Evolutionary conservation across 2,329 filamentous ascomycete genomes (phyloP).

Genomic region (Colletotrichum paranaense): DNA sequence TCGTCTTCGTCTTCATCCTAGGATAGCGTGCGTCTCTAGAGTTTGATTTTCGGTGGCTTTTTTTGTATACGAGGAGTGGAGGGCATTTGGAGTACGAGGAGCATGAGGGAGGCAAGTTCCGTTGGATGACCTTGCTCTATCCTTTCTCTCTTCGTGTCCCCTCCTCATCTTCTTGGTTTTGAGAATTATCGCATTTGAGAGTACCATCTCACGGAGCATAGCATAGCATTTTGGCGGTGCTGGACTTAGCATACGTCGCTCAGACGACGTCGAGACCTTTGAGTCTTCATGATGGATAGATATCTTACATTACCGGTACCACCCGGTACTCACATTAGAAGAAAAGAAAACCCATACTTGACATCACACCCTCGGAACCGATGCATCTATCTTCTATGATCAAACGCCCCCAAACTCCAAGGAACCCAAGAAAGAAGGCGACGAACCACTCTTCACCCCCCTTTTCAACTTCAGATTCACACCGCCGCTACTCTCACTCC

Average conservation of each 20-base stretch:
- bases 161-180: not conserved
- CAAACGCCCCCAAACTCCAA: slow-evolving; percentile 15
- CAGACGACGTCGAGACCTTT: slow-evolving; percentile 19
- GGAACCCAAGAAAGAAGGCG: not conserved
- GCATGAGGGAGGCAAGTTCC: not conserved
- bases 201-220: slow-evolving; percentile 14
- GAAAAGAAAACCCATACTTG: not conserved
- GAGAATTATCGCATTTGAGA: not conserved
- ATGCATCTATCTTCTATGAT: not conserved
- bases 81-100: not conserved
- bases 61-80: not conserved
- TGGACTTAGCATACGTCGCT: not conserved
- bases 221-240: slow-evolving; percentile 33
- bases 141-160: not conserved
- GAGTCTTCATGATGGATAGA: slow-evolving; percentile 9
- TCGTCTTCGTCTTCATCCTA: not conserved
- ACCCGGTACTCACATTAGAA: slow-evolving; percentile 7
- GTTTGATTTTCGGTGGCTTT: not conserved
- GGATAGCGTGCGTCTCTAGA: not conserved
- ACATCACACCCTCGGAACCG: not conserved
- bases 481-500: not conserved
- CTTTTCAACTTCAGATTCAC: not conserved
- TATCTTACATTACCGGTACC: slow-evolving; percentile 1
- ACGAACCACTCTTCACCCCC: not conserved
- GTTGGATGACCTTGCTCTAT: not conserved